Evolutionary conservation across 495 filamentous ascomycete genomes (phyloP).

Genomic region (Penicillium psychrofluorescens): DNA sequence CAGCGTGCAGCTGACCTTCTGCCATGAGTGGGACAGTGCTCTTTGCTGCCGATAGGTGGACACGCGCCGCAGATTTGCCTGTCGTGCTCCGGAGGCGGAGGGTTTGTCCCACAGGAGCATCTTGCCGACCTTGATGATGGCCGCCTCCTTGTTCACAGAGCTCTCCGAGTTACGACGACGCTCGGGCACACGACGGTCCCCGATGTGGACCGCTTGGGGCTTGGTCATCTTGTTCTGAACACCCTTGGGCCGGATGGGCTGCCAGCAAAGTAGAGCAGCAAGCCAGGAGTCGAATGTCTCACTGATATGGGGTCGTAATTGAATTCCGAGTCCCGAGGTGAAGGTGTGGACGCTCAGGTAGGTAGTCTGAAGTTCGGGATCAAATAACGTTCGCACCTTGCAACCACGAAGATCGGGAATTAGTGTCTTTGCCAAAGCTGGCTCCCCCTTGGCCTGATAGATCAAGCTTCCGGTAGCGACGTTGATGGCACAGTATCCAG

Average conservation of each 20-base stretch:
- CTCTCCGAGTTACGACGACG: constrained; percentile 56
- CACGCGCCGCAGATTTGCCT: constrained; percentile 32
- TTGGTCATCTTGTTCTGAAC: constrained; percentile 69
- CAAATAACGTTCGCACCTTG: constrained; percentile 62
- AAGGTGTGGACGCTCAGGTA: constrained; percentile 75
- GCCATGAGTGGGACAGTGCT: constrained; percentile 59
- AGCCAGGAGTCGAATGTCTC: constrained; percentile 88
- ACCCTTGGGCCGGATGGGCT: constrained; percentile 72
- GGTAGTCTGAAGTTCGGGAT: constrained; percentile 54
- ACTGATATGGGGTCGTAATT: constrained; percentile 64
- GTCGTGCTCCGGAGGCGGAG: constrained; percentile 33
- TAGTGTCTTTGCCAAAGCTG: constrained; percentile 48
- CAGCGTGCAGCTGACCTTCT: constrained; percentile 82
- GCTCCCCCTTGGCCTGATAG: constrained; percentile 51
- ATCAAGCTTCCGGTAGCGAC: constrained; percentile 49
- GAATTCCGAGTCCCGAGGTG: constrained; percentile 60
- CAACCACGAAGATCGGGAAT: constrained; percentile 85
- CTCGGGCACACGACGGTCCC: constrained; percentile 44
- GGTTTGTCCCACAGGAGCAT: constrained; percentile 79
- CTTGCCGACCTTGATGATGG: constrained; percentile 96
- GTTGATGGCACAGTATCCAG: constrained; percentile 52
- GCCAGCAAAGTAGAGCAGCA: constrained; percentile 89
- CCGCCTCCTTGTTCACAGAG: constrained; percentile 59
- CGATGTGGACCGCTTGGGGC: constrained; percentile 46
- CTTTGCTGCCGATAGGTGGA: constrained; percentile 51